Percentiles rank a stretch among this genome's conserved stretches.
phyloP scores from a whole-genome alignment of 139 green algal species.

The Picochlorum sp. region DNA sequence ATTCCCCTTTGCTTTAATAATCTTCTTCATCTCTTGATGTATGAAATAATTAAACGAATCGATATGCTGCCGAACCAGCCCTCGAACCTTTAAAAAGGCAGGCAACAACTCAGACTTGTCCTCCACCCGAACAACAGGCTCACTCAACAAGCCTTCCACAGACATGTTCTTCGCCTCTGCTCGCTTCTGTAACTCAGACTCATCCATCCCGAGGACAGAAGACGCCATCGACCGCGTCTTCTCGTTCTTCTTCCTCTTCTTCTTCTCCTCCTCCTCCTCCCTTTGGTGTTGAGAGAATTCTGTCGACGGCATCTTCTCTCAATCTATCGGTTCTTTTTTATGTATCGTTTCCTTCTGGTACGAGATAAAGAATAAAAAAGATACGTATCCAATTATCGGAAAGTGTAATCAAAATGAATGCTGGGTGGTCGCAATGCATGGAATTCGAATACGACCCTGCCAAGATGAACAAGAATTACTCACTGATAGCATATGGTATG shows the following conservation, averaged over 20 bases:
- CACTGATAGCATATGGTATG: too few relatives aligned
- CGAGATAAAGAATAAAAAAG: too few relatives aligned
- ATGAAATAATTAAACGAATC: slow-evolving; percentile 99
- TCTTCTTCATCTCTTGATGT: slow-evolving; percentile 94
- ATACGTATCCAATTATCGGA: too few relatives aligned
- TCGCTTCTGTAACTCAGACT: slow-evolving; percentile 8
- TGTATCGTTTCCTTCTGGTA: too few relatives aligned
- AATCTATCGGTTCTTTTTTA: too few relatives aligned
- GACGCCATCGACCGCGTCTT: not conserved
- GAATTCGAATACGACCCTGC: not conserved
- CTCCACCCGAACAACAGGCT: slow-evolving; percentile 68
- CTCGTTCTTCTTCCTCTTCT: not conserved
- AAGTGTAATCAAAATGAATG: too few relatives aligned
- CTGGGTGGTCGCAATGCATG: not conserved
- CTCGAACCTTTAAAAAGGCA: slow-evolving; percentile 81
- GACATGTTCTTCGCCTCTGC: slow-evolving; percentile 32
- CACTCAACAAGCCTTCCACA: slow-evolving; percentile 40
- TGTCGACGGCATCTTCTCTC: too few relatives aligned
- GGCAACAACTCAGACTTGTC: slow-evolving; percentile 95
- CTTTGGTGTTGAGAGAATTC: not conserved
- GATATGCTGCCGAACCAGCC: slow-evolving; percentile 90
- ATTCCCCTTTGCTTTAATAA: slow-evolving; percentile 91
- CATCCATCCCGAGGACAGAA: not conserved
- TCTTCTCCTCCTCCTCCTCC: too few relatives aligned
- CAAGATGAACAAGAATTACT: not conserved